Evolutionary conservation across 768 basidiomycete genomes (phyloP), one percentile per base, ranked within the genome.

Genomic region (Saitozyma podzolica): DNA sequence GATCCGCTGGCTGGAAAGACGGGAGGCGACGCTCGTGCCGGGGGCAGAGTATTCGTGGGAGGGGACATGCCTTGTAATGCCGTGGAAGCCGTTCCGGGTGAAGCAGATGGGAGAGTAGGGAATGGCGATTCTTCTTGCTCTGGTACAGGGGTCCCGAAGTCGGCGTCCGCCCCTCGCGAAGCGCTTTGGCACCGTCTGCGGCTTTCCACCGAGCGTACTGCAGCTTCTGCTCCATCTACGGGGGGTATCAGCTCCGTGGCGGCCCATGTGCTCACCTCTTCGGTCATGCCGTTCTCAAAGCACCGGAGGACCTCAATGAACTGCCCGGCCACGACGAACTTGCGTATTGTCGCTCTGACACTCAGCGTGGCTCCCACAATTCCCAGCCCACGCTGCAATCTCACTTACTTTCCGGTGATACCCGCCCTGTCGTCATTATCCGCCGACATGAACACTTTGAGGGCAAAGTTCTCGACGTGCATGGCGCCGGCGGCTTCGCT

Each of bases 161-260:
- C 9, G 95, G 93, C 68, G 84, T 86, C 19, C 90, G 85, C 6
- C 96, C 94, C 78, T 97, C 95, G n/a, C 94, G 87, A 74, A 93
- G 85, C 0, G 95, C 93, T 78, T 91, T 97, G 16, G 91, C 87
- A 17, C 98, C 93, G 65, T 96, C 92, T 11, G 89, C 88, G 43
- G 95, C 95, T 78, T 97, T 97, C 94, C 96, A 99, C 78, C 96
- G 92, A 5, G 93, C 86, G 80, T 98, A 99, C 59, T 86, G 87
- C 42, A 95, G 86, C 80, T 96, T 98, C 65, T 89, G 89, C 68
- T 87, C 87, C 65, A 86, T 86, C 91, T 95, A 51, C 9, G 42
- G 17, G 56, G 0, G n/a, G 7, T 16, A 37, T 29, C 50, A 14
- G 42, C 6, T 42, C 39, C 9, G 14, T 20, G 17, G 47, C 19